Base-by-base conservation (phyloP, 2,329 filamentous ascomycete species). In the Fusarium papillatum region DNA sequence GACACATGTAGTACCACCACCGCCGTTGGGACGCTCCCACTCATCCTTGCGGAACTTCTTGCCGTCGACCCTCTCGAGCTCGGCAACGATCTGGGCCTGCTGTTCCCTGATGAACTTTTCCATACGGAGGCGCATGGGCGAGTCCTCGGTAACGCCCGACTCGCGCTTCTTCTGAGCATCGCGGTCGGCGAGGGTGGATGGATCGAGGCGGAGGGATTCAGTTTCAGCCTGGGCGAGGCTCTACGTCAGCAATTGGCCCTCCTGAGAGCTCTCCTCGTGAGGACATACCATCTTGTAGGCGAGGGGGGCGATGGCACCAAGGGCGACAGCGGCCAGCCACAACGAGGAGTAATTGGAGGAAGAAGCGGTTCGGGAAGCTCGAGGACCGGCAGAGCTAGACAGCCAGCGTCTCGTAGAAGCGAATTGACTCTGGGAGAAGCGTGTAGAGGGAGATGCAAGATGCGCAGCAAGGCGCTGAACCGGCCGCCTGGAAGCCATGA, bases 81-180 rank as follows among this genome's bases (percentile, higher is more conserved):
- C 95, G 68, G 90, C 88, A 34, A 98, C 94, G 70, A 99, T 99
- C 74, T 93, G 91, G 80, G 95, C 91, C 82, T 99, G 97, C 80
- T 98, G 95, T 79, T 95, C 91, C 84, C 97, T 97, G 85, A 98
- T 97, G 83, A 98, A 94, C 80, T 95, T 92, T 86, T 99, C 97
- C 97, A 99, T 98, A 75, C 96, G 95, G 69, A 99, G 90, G 67
- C 97, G 95, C 96, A 99, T 98, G 3, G 97, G 96, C 17, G 96
- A 98, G 79, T 92, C 88, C 69, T 93, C 90, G 60, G 89, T 93
- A 62, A 98, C 90, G 24, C 78, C 77, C 39, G 79, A 75, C 83
- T 97, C 94, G 73, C 94, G 93, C 85, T 97, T 98, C 78, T 91
- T 90, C 73, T 95, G 89, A 75, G 91, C 92, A 84, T 98, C 97